Conservation (phyloP, 2,329 filamentous ascomycete genomes). For the Xylariaceae sp. region DNA sequence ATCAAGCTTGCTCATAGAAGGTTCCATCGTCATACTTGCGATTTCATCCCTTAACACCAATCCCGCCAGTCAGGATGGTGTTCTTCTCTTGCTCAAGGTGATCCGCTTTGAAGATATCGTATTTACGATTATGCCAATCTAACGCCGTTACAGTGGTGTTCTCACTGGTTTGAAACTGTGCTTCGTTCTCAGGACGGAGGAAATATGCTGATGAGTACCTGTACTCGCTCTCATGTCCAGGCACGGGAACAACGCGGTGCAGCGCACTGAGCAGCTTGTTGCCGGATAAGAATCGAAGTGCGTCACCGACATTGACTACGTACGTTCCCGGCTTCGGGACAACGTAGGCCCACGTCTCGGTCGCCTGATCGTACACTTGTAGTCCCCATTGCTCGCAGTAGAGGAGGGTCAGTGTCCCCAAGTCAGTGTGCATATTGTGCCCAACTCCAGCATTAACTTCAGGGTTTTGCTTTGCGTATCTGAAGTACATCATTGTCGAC, state of each 20-base stretch:
- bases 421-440: neutral
- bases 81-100: neutral
- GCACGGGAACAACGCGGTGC: conserved; percentile 5
- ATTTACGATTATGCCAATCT: conserved; percentile 3
- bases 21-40: too few relatives aligned
- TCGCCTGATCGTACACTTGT: neutral
- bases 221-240: neutral
- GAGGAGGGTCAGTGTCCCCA: neutral
- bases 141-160: neutral
- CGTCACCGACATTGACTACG: conserved; percentile 11
- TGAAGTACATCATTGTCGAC: neutral
- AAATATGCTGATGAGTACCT: conserved; percentile 10
- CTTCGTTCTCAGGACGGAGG: conserved; percentile 4
- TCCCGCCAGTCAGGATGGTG: neutral
- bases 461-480: neutral
- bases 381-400: neutral
- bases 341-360: neutral
- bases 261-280: neutral
- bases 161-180: neutral
- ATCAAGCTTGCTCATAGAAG: too few relatives aligned
- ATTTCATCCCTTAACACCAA: neutral
- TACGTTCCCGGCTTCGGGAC: neutral
- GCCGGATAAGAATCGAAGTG: conserved; percentile 6
- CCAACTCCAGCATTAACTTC: neutral
- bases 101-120: neutral